Conservation (phyloP, 257 asterid species). For the Ophiorrhiza pumila region DNA sequence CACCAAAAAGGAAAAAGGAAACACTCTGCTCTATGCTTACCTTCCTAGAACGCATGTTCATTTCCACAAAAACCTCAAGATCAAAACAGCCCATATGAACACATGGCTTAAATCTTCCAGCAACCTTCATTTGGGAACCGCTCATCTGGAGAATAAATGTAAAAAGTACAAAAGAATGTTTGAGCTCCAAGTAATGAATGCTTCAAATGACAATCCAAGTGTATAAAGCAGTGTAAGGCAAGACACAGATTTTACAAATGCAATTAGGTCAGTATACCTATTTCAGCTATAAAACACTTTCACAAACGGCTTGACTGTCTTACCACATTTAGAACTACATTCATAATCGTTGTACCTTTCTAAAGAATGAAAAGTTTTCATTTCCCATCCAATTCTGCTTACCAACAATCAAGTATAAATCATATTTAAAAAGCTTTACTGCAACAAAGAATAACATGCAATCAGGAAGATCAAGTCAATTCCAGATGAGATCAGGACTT, state of each 20-base stretch:
- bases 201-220: not conserved
- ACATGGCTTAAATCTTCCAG: conserved; percentile 94
- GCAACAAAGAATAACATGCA: not conserved
- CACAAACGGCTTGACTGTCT: not conserved
- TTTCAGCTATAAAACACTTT: not conserved
- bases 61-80: conserved; percentile 91
- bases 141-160: conserved; percentile 63
- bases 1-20: not conserved
- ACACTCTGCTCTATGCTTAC: conserved; percentile 40
- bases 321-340: not conserved
- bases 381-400: not conserved
- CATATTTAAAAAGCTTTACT: not conserved
- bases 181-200: not conserved
- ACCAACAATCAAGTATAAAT: not conserved
- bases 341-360: not conserved
- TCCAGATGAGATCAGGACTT: not conserved
- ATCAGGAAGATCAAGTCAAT: not conserved
- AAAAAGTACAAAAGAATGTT: conserved; percentile 19
- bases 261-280: not conserved
- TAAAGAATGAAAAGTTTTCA: not conserved
- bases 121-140: conserved; percentile 90
- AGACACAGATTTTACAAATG: not conserved
- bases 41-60: conserved; percentile 97
- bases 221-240: not conserved
- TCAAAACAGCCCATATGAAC: conserved; percentile 97